These are phyloP conservation scores for Xylaria nigripes DNA, from an alignment of 495 filamentous ascomycete species.

Conservation along the genomic window DNA sequence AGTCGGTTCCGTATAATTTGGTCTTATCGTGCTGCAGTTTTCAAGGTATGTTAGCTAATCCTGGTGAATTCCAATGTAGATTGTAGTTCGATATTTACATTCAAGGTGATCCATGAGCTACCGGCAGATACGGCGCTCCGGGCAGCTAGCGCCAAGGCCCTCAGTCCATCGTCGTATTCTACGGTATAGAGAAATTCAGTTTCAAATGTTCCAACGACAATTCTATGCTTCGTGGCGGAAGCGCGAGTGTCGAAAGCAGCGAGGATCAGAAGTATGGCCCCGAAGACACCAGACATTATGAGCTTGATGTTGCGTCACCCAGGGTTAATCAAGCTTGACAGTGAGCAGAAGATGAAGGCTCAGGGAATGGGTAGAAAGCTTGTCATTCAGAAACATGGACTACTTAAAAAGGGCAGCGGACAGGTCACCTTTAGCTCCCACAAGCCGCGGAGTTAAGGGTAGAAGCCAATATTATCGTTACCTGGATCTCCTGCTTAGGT, in stretches of 20 bases:
- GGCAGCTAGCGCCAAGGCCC: slow-evolving; percentile 13
- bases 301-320: neutral
- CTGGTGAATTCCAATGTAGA: neutral
- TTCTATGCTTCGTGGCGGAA: slow-evolving; percentile 14
- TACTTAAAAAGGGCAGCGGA: too few species aligned
- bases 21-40: slow-evolving; percentile 27
- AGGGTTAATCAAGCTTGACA: neutral
- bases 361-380: too few species aligned
- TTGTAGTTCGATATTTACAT: slow-evolving; percentile 16
- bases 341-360: too few species aligned
- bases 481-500: too few species aligned
- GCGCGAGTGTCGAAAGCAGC: neutral
- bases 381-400: too few species aligned
- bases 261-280: neutral
- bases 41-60: neutral
- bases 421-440: too few species aligned
- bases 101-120: slow-evolving; percentile 30
- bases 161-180: slow-evolving; percentile 26
- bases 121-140: slow-evolving; percentile 16
- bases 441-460: too few species aligned
- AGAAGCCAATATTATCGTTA: too few species aligned
- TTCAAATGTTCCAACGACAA: slow-evolving; percentile 22
- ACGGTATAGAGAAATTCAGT: slow-evolving; percentile 24
- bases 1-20: slow-evolving; percentile 27
- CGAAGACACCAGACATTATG: neutral